phyloP scores from a whole-genome alignment of 306 rosid genomes.

The Pyrus bretschneideri region DNA sequence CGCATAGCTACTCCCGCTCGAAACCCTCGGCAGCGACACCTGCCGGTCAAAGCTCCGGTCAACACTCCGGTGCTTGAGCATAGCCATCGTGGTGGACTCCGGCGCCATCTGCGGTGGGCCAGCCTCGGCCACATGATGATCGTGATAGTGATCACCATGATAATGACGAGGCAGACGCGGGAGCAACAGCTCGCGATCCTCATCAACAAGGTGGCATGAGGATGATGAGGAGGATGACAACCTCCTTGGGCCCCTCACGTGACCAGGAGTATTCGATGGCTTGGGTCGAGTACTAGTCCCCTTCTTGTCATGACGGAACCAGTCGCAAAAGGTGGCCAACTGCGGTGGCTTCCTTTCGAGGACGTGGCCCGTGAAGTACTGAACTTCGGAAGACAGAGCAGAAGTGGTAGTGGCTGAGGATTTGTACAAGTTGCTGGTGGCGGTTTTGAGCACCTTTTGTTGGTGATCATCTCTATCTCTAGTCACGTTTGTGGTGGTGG shows the following conservation, averaged over 20 bases:
- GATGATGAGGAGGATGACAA: neutral
- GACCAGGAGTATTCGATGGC: neutral
- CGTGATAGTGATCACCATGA: neutral
- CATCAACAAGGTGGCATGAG: conserved; percentile 26
- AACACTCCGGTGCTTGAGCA: conserved; percentile 35
- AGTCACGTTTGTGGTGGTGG: neutral
- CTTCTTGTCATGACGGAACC: conserved; percentile 50
- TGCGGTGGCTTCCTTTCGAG: conserved; percentile 24
- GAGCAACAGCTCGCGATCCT: conserved; percentile 45
- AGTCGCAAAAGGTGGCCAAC: conserved; percentile 44
- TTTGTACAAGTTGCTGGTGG: neutral
- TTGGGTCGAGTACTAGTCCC: conserved; percentile 13
- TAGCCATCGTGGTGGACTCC: conserved; percentile 3
- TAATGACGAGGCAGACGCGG: conserved; percentile 4
- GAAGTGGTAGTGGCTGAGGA: neutral
- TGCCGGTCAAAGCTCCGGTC: conserved; percentile 63
- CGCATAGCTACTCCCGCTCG: conserved; percentile 73
- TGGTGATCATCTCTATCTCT: neutral
- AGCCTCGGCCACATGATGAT: neutral
- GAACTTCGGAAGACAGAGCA: neutral
- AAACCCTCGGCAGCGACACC: conserved; percentile 58
- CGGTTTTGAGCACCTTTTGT: neutral
- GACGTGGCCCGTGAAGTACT: neutral
- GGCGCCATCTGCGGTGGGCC: conserved; percentile 8
- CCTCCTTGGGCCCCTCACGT: neutral